These are phyloP conservation scores for Nannochloris sp. DNA, from an alignment of 139 green algal species.

Conservation along the genomic window DNA sequence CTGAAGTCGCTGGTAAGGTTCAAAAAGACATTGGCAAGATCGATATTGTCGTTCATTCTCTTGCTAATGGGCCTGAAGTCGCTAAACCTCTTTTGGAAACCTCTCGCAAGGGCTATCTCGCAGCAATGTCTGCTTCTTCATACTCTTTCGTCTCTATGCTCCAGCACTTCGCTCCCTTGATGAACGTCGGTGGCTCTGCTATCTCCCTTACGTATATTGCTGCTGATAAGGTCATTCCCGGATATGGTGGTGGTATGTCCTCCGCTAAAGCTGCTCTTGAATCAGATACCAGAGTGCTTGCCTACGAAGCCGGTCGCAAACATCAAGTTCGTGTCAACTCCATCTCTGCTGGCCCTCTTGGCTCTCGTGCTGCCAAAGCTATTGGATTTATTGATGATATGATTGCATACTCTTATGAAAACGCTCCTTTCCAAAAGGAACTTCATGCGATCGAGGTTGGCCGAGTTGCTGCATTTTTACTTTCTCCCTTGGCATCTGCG, in stretches of 20 bases:
- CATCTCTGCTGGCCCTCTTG: constrained; percentile 89
- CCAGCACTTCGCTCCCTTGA: constrained; percentile 51
- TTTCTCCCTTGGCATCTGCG: constrained; percentile 83
- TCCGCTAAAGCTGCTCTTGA: constrained; percentile 94
- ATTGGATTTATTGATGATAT: constrained; percentile 99
- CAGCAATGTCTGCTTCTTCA: constrained; percentile 88
- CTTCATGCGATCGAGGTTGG: constrained; percentile 71
- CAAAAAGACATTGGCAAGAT: constrained; percentile 81
- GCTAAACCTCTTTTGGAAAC: constrained; percentile 94
- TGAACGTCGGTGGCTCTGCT: constrained; percentile 67
- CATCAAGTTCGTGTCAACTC: constrained; percentile 71
- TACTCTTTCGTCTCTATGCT: constrained; percentile 96
- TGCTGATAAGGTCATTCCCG: constrained; percentile 84
- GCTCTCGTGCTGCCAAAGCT: constrained; percentile 88
- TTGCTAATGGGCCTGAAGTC: constrained; percentile 98
- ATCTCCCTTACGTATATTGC: constrained; percentile 97
- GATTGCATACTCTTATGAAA: constrained; percentile 91
- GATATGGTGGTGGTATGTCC: constrained; percentile 97
- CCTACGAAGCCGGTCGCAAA: constrained; percentile 95
- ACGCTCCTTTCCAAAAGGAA: constrained; percentile 94
- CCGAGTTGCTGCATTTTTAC: constrained; percentile 84
- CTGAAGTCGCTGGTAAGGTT: constrained; percentile 76
- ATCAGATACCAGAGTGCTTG: constrained; percentile 92
- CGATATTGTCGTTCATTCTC: constrained; percentile 96
- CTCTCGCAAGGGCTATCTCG: constrained; percentile 88